phyloP scores from a whole-genome alignment of 805 yeast species.

The Torulaspora franciscae region DNA sequence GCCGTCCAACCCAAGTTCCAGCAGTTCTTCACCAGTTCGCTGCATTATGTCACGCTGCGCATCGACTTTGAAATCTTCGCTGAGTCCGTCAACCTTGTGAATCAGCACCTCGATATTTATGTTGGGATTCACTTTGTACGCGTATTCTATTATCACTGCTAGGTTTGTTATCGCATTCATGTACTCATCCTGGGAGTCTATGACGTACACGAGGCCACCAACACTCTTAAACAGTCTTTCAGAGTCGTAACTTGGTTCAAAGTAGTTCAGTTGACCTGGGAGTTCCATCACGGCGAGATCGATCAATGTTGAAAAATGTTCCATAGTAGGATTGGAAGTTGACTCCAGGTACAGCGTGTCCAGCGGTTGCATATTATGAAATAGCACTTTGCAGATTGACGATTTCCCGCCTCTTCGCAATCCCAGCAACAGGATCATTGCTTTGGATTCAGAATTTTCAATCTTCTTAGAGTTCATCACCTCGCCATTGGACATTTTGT shows the following conservation, averaged over 20 bases:
- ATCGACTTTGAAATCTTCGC: slow-evolving; percentile 89
- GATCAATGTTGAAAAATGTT: slow-evolving; percentile 75
- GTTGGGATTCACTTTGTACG: slow-evolving; percentile 74
- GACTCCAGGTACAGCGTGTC: slow-evolving; percentile 88
- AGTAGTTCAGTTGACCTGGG: slow-evolving; percentile 89
- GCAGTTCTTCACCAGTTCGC: slow-evolving; percentile 85
- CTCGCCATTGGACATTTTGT: slow-evolving; percentile 1
- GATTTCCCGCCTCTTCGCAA: slow-evolving; percentile 88
- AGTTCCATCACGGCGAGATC: slow-evolving; percentile 87
- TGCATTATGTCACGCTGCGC: slow-evolving; percentile 97
- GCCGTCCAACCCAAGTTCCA: slow-evolving; percentile 85
- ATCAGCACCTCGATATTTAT: slow-evolving; percentile 89
- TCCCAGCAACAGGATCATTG: slow-evolving; percentile 86
- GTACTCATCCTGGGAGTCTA: slow-evolving; percentile 94
- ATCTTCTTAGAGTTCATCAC: background rate
- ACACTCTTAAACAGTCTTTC: slow-evolving; percentile 72
- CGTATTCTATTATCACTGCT: slow-evolving; percentile 82
- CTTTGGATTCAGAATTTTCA: slow-evolving; percentile 48
- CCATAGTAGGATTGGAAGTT: slow-evolving; percentile 83
- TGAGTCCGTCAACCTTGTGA: slow-evolving; percentile 91
- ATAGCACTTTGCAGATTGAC: slow-evolving; percentile 91
- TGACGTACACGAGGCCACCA: slow-evolving; percentile 89
- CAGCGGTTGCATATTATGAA: slow-evolving; percentile 92
- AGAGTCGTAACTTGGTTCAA: slow-evolving; percentile 79
- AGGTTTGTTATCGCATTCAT: slow-evolving; percentile 84